Percentiles rank a stretch among this genome's conserved stretches.
Evolutionary conservation across 768 basidiomycete genomes (phyloP).

Genomic region (Boletus vinaceobasis): DNA sequence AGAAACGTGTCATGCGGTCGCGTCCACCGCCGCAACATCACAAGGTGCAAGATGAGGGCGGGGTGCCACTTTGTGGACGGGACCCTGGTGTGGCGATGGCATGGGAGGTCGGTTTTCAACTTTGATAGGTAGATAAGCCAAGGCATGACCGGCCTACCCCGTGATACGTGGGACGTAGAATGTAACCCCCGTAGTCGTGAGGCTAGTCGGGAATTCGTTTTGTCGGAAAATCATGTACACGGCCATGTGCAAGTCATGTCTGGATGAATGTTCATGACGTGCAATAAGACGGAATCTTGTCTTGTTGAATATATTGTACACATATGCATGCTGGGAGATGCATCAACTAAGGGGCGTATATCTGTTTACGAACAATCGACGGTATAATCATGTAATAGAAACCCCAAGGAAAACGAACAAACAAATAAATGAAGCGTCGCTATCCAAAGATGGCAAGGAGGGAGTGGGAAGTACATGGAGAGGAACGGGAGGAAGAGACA

Average conservation of each 20-base stretch:
- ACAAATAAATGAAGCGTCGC: background rate
- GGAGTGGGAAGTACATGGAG: background rate
- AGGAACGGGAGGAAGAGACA: too few relatives aligned
- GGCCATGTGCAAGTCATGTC: too few relatives aligned
- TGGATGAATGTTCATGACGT: background rate
- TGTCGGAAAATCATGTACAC: too few relatives aligned
- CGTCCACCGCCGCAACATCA: background rate
- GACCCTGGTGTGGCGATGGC: too few relatives aligned
- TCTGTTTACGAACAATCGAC: background rate
- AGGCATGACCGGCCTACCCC: too few relatives aligned
- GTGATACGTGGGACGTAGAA: too few relatives aligned
- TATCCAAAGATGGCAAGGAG: background rate
- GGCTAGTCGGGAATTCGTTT: too few relatives aligned
- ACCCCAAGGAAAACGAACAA: background rate
- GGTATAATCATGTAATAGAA: background rate
- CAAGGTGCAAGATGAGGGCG: background rate
- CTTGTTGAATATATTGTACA: background rate
- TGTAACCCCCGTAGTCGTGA: too few relatives aligned
- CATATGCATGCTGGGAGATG: background rate
- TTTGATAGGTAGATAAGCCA: too few relatives aligned
- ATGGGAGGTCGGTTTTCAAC: too few relatives aligned
- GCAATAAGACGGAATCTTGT: background rate
- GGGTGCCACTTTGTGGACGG: background rate
- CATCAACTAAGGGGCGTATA: background rate
- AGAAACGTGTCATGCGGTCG: background rate